Evolutionary conservation across 2,329 filamentous ascomycete species (phyloP).

Genomic region (Arthrobotrys musiformis): DNA sequence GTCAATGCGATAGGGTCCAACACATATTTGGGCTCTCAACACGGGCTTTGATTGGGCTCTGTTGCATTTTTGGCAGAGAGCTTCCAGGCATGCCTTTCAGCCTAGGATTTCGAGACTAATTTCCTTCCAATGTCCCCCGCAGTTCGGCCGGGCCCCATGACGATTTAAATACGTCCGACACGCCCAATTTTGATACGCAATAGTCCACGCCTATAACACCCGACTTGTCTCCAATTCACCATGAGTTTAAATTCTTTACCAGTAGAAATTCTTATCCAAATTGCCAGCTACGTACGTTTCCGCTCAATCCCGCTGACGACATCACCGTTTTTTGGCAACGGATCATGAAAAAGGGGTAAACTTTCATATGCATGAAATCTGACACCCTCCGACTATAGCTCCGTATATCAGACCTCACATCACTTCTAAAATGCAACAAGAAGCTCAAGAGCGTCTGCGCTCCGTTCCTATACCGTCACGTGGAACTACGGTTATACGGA

Average conservation of each 20-base stretch:
- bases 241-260: conserved; percentile 7
- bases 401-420: conserved; percentile 1
- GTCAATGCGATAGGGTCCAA: no score
- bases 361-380: background rate
- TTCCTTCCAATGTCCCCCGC: background rate
- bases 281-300: conserved; percentile 20
- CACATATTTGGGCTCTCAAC: no score
- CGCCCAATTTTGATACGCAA: background rate
- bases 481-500: conserved; percentile 24
- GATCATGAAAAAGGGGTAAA: background rate
- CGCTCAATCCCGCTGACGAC: background rate
- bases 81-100: no score
- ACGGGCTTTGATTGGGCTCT: no score
- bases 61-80: no score
- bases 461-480: conserved; percentile 25
- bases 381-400: no score
- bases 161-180: no score
- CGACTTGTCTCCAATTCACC: background rate
- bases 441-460: conserved; percentile 4
- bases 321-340: no score
- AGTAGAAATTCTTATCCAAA: conserved; percentile 21
- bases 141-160: no score
- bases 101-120: no score
- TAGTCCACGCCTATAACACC: no score
- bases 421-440: background rate